Base-by-base conservation (phyloP, 139 green algal species). In the Dunaliella primolecta region DNA sequence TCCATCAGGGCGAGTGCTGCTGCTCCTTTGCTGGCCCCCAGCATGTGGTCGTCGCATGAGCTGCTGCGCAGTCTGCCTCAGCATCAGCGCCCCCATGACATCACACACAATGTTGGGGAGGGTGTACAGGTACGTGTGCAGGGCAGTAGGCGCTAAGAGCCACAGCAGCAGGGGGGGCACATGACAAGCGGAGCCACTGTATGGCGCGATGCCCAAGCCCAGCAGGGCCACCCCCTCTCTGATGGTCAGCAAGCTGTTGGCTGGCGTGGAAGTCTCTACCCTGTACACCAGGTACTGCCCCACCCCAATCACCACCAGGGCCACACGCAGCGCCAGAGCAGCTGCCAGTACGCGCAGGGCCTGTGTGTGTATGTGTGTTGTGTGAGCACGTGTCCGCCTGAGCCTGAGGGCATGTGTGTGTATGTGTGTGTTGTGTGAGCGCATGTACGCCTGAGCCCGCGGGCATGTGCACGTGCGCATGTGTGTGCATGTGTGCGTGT, bases 51-150 rank as follows among this genome's bases (percentile, higher is more conserved):
- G n/a, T n/a, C n/a, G n/a, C 46, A 64, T 64, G 7, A 64, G 46
- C 46, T 15, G 3, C 23, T 29, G 3, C 24, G 83, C 83, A 0
- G 86, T 56, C 23, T 70, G 23, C 11, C 75, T 24, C 3, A 93
- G 75, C 38, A 86, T 77, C 31, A 74, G 20, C 23, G 84, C 89
- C 0, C 81, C 80, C 25, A 87, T 23, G 1, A 85, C 1, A 75
- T 94, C 91, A 11, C 84, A 81, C 20, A 89, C 34, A 0, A 88
- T 86, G 87, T 91, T 93, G 0, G 89, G 89, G n/a, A 93, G 71
- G 2, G 79, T 81, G 23, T 81, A 86, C 29, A 90, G 72, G 29
- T 86, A 25, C 2, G 77, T 38, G 35, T 87, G 46, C 20, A 75
- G 34, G 3, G 71, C 84, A 0, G 7, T 77, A 0, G 64, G 23